Conservation (phyloP, 2,329 filamentous ascomycete species). For the Exophiala sideris region DNA sequence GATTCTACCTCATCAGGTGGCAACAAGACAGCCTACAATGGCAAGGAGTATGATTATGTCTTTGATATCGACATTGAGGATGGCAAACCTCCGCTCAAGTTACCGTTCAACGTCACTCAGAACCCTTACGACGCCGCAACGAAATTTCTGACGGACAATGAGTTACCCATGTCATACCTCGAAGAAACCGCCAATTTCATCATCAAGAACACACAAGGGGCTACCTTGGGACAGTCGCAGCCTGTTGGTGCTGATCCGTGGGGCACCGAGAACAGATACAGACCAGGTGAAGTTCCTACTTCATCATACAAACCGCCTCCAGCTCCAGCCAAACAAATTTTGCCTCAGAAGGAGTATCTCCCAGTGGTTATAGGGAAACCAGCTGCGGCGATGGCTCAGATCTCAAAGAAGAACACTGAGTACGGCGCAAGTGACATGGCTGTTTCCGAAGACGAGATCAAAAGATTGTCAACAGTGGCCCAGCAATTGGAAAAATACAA, state of each 20-base stretch:
- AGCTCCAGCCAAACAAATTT: constrained; percentile 31
- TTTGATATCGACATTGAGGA: constrained; percentile 97
- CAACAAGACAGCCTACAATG: constrained; percentile 70
- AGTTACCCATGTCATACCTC: constrained; percentile 80
- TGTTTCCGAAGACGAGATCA: constrained; percentile 69
- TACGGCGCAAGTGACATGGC: constrained; percentile 72
- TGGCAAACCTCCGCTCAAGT: constrained; percentile 83
- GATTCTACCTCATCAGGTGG: constrained; percentile 81
- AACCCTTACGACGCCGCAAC: constrained; percentile 90
- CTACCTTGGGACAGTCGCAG: constrained; percentile 63
- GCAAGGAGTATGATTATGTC: constrained; percentile 90
- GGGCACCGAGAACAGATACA: constrained; percentile 74
- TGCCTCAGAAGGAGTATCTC: constrained; percentile 78
- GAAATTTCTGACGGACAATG: constrained; percentile 85
- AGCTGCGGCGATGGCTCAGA: constrained; percentile 69
- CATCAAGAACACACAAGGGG: constrained; percentile 80
- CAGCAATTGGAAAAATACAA: constrained; percentile 56
- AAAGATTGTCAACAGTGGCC: constrained; percentile 59
- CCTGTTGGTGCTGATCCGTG: constrained; percentile 65
- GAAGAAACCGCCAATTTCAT: constrained; percentile 95
- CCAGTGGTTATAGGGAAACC: constrained; percentile 71
- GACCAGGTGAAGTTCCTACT: constrained; percentile 61
- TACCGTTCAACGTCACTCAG: constrained; percentile 90
- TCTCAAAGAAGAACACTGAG: constrained; percentile 66
- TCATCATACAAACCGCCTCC: constrained; percentile 35